Evolutionary conservation across 177 flowering plant species (phyloP).

Genomic region (Vitis hybrid): DNA sequence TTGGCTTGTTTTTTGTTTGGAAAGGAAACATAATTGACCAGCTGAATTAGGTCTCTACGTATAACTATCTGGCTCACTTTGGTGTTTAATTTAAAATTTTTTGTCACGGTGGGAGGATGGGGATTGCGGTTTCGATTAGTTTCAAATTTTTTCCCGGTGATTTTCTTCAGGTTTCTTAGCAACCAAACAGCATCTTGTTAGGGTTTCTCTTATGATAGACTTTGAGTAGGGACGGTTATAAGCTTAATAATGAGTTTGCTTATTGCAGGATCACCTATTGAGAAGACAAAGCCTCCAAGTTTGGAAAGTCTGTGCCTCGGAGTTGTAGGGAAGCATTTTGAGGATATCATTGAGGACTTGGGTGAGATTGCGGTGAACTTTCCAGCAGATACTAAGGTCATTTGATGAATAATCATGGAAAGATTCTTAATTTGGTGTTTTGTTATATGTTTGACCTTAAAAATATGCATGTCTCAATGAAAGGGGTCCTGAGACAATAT

Average conservation of each 20-base stretch:
- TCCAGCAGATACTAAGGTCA: slow-evolving; percentile 75
- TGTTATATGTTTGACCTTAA: not conserved
- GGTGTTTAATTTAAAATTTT: no score
- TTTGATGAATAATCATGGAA: not conserved
- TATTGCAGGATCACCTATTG: slow-evolving; percentile 30
- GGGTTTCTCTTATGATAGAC: no score
- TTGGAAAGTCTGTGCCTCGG: slow-evolving; percentile 72
- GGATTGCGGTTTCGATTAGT: no score
- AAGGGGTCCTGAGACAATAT: not conserved
- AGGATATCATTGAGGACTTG: slow-evolving; percentile 70
- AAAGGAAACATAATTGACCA: no score
- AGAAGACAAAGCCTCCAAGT: slow-evolving; percentile 46
- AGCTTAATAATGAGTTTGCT: not conserved
- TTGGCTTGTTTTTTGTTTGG: no score
- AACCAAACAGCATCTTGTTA: no score
- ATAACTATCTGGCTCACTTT: no score
- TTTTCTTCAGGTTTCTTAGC: no score
- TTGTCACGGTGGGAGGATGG: rapidly evolving
- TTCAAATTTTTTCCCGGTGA: no score
- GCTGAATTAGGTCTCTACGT: no score
- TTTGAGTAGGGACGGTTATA: not conserved
- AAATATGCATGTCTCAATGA: not conserved
- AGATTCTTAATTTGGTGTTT: not conserved
- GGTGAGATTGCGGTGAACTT: slow-evolving; percentile 52
- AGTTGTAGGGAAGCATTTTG: slow-evolving; percentile 77